Evolutionary conservation across 176 grass and related monocot genomes (phyloP).

Genomic region (Triticum timopheevii): DNA sequence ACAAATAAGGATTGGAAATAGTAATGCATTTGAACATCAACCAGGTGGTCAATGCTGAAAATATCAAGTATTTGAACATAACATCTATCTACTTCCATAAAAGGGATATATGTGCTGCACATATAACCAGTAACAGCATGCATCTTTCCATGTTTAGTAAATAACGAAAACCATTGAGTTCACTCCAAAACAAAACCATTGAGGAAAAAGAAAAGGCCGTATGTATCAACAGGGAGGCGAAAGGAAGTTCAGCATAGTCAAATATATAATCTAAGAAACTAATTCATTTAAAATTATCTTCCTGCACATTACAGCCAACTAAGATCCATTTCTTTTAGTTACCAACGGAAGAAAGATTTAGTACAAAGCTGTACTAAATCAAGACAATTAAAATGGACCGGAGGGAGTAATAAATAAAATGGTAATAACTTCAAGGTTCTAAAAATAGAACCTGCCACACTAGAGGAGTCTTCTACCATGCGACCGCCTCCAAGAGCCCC

Average conservation of each 20-base stretch:
- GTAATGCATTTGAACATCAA: background rate
- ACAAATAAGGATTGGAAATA: constrained; percentile 22
- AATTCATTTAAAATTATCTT: constrained; percentile 22
- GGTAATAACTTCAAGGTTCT: background rate
- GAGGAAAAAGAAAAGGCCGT: background rate
- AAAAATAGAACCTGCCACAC: constrained; percentile 71
- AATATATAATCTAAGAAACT: background rate
- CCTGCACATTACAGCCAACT: background rate
- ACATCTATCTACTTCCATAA: background rate
- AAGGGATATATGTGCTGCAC: background rate
- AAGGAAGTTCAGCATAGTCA: background rate
- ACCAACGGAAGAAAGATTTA: background rate
- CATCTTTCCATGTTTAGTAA: constrained; percentile 3
- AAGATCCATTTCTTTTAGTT: background rate
- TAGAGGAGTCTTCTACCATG: constrained; percentile 97
- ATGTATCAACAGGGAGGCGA: background rate
- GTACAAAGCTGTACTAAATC: too few relatives aligned
- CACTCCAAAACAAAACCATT: background rate
- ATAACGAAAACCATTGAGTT: background rate
- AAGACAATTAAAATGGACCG: background rate
- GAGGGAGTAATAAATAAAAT: background rate
- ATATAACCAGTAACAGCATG: constrained; percentile 10
- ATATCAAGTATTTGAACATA: constrained; percentile 9
- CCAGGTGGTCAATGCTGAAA: background rate
- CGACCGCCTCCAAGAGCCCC: constrained; percentile 98